Base-by-base conservation (phyloP, 139 green algal genomes). In the Pycnococcus provasolii region DNA sequence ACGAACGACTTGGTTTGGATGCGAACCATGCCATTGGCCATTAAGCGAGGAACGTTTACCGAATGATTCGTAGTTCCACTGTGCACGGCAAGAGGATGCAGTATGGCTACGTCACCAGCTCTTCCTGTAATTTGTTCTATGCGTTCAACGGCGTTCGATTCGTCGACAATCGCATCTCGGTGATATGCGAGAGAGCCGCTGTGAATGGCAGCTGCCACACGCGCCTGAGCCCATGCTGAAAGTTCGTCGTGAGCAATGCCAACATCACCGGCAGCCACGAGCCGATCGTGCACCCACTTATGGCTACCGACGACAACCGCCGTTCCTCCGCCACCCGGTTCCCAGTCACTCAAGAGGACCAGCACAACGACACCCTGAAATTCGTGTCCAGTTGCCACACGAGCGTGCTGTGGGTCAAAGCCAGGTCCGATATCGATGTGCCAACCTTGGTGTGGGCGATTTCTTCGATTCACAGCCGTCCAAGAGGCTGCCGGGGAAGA, bases 21-120 rank as follows among this genome's bases (percentile, higher is more conserved):
- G 39, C 64, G 15, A 13, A 42, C 48, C 64, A 70, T 70, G 26
- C 64, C 64, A 70, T 70, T 70, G 37, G 40, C 26, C 50, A 70
- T 58, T 7, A 62, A 6, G 2, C 64, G 50, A 26, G 54, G 26
- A n/a, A 26, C 7, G 26, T 42, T 2, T 39, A 2, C 42, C 26
- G 26, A 26, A 48, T 52, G 50, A 55, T 70, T 70, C 1, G 11
- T 70, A 3, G 64, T 70, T 39, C 64, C 64, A 37, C 64, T 70
- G 48, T 70, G 64, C 8, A 70, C 42, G 4, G 55, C n/a, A 47
- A 46, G 55, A 40, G 64, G 64, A 70, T 70, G 64, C 7, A 70
- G 51, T 1, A 70, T 40, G 11, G 37, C 50, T 1, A 70, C 42
- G 4, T 15, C 42, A 11, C 64, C 64, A 11, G 50, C 51, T 43